phyloP scores from a whole-genome alignment of 768 basidiomycete genomes.

The Cystobasidium tubakii region DNA sequence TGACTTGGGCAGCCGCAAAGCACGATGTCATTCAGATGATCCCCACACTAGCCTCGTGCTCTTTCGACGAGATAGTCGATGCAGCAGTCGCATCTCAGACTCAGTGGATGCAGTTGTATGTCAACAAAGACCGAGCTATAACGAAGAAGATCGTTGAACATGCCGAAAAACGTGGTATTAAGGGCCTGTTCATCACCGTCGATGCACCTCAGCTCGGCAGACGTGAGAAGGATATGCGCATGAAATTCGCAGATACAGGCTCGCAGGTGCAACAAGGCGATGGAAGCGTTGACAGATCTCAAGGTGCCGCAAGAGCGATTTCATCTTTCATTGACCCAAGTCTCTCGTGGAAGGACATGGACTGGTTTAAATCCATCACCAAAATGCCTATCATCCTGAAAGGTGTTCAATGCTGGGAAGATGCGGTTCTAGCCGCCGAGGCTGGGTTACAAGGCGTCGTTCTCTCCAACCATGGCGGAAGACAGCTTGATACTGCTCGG shows the following conservation, averaged over 20 bases:
- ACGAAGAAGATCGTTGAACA: constrained; percentile 82
- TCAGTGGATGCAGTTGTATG: constrained; percentile 68
- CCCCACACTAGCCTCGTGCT: constrained; percentile 88
- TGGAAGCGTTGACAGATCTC: constrained; percentile 64
- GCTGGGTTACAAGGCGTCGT: constrained; percentile 67
- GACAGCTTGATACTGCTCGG: constrained; percentile 61
- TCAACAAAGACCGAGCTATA: constrained; percentile 79
- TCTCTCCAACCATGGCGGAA: constrained; percentile 71
- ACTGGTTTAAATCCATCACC: constrained; percentile 70
- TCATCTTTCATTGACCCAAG: constrained; percentile 93
- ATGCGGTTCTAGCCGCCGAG: constrained; percentile 79
- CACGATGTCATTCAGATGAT: constrained; percentile 77
- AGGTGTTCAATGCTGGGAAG: constrained; percentile 85
- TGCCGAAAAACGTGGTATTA: constrained; percentile 82
- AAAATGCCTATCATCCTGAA: constrained; percentile 84
- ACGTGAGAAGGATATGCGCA: constrained; percentile 88
- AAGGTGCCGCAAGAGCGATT: constrained; percentile 91
- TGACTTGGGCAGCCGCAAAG: constrained; percentile 81
- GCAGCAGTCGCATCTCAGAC: constrained; percentile 67
- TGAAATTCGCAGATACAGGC: constrained; percentile 83
- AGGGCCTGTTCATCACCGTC: constrained; percentile 61
- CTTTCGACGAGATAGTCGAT: constrained; percentile 92
- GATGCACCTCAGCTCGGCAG: constrained; percentile 94
- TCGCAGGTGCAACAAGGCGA: constrained; percentile 54
- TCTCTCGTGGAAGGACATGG: constrained; percentile 75